phyloP scores from a whole-genome alignment of 768 basidiomycete species.

The Neoboletus brunneissimus region DNA sequence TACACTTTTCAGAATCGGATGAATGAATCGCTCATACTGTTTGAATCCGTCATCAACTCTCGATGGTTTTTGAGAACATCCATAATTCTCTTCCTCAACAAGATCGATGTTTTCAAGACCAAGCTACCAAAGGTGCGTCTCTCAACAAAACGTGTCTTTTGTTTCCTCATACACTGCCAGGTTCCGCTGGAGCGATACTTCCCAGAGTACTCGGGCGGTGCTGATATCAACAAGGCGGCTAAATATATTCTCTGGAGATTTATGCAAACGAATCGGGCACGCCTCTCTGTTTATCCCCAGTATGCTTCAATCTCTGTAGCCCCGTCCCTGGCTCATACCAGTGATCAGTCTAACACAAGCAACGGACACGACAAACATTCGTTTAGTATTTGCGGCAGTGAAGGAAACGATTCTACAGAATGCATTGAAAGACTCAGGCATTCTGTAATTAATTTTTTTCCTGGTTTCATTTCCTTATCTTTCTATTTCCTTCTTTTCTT shows the following conservation, averaged over 20 bases:
- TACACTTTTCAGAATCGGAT: constrained; percentile 57
- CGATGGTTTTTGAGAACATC: constrained; percentile 68
- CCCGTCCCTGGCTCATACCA: background rate
- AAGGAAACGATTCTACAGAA: constrained; percentile 94
- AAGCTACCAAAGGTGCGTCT: constrained; percentile 54
- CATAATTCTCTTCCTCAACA: constrained; percentile 68
- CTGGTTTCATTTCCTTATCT: background rate
- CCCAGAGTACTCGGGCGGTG: constrained; percentile 84
- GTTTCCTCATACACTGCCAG: constrained; percentile 29
- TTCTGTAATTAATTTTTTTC: constrained; percentile 47
- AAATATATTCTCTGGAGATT: constrained; percentile 95
- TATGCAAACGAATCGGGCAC: constrained; percentile 84
- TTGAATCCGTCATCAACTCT: constrained; percentile 78
- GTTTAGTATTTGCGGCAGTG: constrained; percentile 80
- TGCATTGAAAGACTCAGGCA: constrained; percentile 81
- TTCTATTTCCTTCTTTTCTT: background rate
- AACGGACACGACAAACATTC: constrained; percentile 82
- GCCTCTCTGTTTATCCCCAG: constrained; percentile 90
- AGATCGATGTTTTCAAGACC: constrained; percentile 74
- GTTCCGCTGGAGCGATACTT: constrained; percentile 78
- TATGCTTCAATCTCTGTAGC: constrained; percentile 35
- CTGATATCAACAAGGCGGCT: constrained; percentile 91
- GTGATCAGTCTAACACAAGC: constrained; percentile 72
- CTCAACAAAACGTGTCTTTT: rapidly evolving
- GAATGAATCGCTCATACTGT: constrained; percentile 70